These are phyloP conservation scores for Cytauxzoon felis DNA, from an alignment of 169 alveolate genomes.

Conservation along the genomic window DNA sequence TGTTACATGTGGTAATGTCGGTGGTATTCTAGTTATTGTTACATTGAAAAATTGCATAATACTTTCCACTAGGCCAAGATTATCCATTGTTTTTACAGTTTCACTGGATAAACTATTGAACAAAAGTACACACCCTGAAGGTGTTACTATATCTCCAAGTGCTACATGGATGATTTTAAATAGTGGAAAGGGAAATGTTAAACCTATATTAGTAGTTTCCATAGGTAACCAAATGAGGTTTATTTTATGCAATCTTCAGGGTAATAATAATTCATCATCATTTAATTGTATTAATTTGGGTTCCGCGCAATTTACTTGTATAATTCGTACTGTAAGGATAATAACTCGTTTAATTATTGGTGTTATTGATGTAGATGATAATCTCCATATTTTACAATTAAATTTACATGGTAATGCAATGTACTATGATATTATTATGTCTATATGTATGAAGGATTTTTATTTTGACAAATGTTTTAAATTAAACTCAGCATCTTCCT, in stretches of 20 bases:
- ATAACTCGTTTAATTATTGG: slow-evolving; percentile 49
- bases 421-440: slow-evolving; percentile 45
- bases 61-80: slow-evolving; percentile 46
- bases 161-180: slow-evolving; percentile 56
- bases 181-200: slow-evolving; percentile 41
- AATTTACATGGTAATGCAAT: slow-evolving; percentile 19
- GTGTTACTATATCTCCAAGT: slow-evolving; percentile 19
- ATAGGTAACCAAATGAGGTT: slow-evolving; percentile 40
- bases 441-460: no score
- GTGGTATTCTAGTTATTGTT: slow-evolving; percentile 45
- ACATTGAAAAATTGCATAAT: slow-evolving; percentile 45
- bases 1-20: slow-evolving; percentile 32
- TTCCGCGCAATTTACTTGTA: slow-evolving; percentile 9
- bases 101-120: slow-evolving; percentile 19
- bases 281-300: slow-evolving; percentile 31
- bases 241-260: slow-evolving; percentile 22
- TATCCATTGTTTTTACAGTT: slow-evolving; percentile 34
- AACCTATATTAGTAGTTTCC: slow-evolving; percentile 45
- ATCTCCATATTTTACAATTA: slow-evolving; percentile 36
- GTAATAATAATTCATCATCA: slow-evolving; percentile 26
- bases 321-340: slow-evolving; percentile 19
- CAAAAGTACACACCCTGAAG: neutral
- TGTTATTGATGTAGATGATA: slow-evolving; percentile 26
- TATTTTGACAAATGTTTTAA: no score
- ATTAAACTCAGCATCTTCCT: slow-evolving; percentile 5